Evolutionary conservation across 352 stramenopile species (phyloP).

Genomic region (Phytophthora hybrid): DNA sequence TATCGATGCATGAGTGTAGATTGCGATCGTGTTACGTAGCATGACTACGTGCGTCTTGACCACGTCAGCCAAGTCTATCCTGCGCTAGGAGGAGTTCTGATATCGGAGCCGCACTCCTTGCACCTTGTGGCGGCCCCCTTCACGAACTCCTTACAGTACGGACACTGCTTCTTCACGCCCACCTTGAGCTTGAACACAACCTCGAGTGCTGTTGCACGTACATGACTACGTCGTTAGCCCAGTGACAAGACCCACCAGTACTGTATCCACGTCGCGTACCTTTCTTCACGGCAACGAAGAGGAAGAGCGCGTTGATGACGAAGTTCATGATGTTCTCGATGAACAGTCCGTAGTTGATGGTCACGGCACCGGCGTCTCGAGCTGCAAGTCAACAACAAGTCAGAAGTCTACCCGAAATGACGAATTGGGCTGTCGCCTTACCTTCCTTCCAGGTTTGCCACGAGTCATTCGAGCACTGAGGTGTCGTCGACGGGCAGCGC

Average conservation of each 20-base stretch:
- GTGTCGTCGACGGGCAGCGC: conserved; percentile 49
- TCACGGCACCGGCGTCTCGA: conserved; percentile 63
- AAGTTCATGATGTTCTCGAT: conserved; percentile 80
- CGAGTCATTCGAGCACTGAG: conserved; percentile 50
- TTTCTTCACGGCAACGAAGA: conserved; percentile 81
- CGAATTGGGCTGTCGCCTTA: conserved; percentile 11
- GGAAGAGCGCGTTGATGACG: conserved; percentile 74
- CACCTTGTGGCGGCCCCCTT: conserved; percentile 61
- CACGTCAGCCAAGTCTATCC: background rate
- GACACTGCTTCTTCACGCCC: conserved; percentile 70
- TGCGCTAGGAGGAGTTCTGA: conserved; percentile 15
- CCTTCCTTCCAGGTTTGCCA: conserved; percentile 77
- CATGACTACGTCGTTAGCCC: background rate
- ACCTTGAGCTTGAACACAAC: conserved; percentile 73
- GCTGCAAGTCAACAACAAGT: conserved; percentile 34
- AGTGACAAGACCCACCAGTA: background rate
- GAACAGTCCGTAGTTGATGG: conserved; percentile 78
- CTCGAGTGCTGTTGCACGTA: conserved; percentile 51
- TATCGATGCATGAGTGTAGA: background rate
- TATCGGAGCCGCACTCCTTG: conserved; percentile 45
- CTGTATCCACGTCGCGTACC: conserved; percentile 27
- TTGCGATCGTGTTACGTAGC: background rate
- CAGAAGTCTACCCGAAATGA: background rate
- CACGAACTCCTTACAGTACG: conserved; percentile 75
- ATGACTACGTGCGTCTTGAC: background rate